Base-by-base conservation (phyloP, 768 basidiomycete species). In the Naganishia randhawae region DNA sequence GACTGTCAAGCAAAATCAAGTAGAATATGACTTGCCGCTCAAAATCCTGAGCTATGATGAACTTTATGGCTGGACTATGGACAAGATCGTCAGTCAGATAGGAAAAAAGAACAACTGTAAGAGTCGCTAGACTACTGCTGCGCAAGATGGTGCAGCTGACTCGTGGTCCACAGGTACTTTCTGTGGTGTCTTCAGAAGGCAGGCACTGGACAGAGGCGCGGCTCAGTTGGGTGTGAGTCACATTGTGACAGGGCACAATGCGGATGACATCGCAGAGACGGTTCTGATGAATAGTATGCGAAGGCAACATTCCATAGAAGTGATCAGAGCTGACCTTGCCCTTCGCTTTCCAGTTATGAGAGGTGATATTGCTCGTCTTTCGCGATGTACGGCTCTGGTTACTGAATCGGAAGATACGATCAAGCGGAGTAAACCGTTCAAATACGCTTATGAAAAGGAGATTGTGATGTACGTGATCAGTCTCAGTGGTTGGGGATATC, bases 41-140 rank as follows among this genome's bases (percentile, higher is more conserved):
- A 96, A 95, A 82, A 97, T 99, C 66, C 84, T 98, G 29, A 91
- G 91, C 1, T 99, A 99, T 71, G 88, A 92, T 70, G 94, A 97
- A 74, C 84, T 98, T 6, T 99, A 98, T 73, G 96, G 96, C 19
- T 98, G 96, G 95, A 98, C 95, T 1, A 99, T 99, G 95, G 96
- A 99, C 73, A 85, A 86, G 17, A 91, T 99, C 66, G 95, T 99
- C 52, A 84, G 87, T n/a, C 88, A 94, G 79, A 86, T 98, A 29
- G 96, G 96, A 35, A 87, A 86, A 82, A 96, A 96, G 84, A 97
- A 96, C 74, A 99, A 98, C 75, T 99, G 96, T 82, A 63, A 51
- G 82, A 72, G 54, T 32, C 33, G 13, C 17, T 9, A 62, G 48
- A 27, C 10, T 45, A n/a, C 25, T 42, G 6, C 25, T 50, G 61